Base-by-base conservation (phyloP, 805 yeast genomes). In the Metschnikowia reukaufii region DNA sequence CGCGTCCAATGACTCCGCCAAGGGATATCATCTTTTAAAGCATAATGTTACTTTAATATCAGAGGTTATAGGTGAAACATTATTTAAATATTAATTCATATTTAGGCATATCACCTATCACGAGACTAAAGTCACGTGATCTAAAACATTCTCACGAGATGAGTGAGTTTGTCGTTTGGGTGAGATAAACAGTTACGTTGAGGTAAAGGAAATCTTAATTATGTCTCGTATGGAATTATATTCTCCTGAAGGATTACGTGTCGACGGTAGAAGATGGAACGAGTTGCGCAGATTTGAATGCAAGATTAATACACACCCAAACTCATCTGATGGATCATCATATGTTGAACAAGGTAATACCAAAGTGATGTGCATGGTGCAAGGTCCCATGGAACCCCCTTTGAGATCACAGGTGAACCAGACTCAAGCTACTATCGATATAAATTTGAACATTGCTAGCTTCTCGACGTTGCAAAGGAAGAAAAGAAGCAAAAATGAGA, bases 221-320 rank as follows among this genome's bases (percentile, higher is more conserved):
- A 82, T 82, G 85, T 80, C 84, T 35, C 74, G 87, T 45, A 67
- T 82, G 57, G 99, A 94, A 72, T 67, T 94, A 37, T 92, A 88
- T 62, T 91, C 97, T 0, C 97, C 97, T 6, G 98, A 94, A 67
- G 99, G 99, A 4, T 76, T 94, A 39, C 76, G 99, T 54, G 72
- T 85, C 12, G 98, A 94, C 64, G 99, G 99, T 1, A 81, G 99
- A 58, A 77, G 99, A 52, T 90, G 94, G 90, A 89, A 92, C 59
- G 99, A 94, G 65, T 75, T 91, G 36, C 82, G 98, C 41, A 77
- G 83, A 25, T 88, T 94, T 59, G 81, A 80, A 32, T 87, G 96
- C 61, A 78, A 82, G 16, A 82, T 88, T 44, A 89, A 89, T 60
- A 90, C 98, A 1, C 97, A 91, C 59, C 89, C 96, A 5, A 81